Base-by-base conservation (phyloP, 305 asterid species). In the Fraxinus ornus region DNA sequence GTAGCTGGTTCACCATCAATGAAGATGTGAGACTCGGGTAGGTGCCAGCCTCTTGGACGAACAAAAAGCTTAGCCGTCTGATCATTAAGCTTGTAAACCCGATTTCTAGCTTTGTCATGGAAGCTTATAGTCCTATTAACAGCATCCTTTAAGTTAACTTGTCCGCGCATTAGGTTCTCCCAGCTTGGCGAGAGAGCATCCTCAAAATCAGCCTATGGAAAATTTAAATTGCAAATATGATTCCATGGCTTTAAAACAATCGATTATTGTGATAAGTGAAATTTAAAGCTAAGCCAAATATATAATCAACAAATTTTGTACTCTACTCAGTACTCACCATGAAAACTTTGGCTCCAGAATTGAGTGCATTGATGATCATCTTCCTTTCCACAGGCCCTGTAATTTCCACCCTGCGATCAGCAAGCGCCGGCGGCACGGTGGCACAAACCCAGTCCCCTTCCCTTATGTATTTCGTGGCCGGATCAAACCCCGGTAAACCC, bases 361-460 rank as follows among this genome's bases (percentile, higher is more conserved):
- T 96, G 85, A 96, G 98, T 0, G 99, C 99, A 79, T 96, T 96
- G 81, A 96, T 96, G 88, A 94, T 66, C 99, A 96, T 94, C 85
- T 96, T 96, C 91, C 99, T 81, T 87, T 92, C 99, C 0, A 93
- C 98, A 0, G 99, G 99, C 0, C 98, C 99, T 4, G 99, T 96
- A 55, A 96, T 96, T 86, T 96, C 99, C 76, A 94, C 99, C 82
- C 94, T 86, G 81, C 99, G 87, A 79, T 94, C 99, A 15, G 95
- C 98, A 55, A 94, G 92, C 0, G 94, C 93, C 0, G 90, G 89
- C 0, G 98, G 99, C 22, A 89, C 90, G 7, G 97, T 22, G 0
- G 93, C 90, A 80, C 98, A 94, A 3, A 89, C 68, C 99, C 99
- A 93, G 5, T 90, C 95, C 1, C 85, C 91, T 13, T 92, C 91